Evolutionary conservation across 805 yeast species (phyloP).

Genomic region (Candida pini): DNA sequence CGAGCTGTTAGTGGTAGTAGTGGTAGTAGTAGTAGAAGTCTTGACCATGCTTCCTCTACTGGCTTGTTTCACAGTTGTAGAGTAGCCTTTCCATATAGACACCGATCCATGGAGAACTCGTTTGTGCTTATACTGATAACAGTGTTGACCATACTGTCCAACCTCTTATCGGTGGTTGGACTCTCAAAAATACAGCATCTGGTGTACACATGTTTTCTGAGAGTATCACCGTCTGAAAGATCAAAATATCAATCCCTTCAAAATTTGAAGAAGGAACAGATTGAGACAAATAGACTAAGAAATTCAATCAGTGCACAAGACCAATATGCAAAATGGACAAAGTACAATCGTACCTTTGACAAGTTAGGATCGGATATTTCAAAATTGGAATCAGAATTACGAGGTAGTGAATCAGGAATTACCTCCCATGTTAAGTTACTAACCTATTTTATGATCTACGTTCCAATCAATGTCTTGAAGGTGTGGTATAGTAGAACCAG

Average conservation of each 20-base stretch:
- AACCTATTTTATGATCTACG: conserved; percentile 36
- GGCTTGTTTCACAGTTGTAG: no score
- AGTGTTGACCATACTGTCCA: conserved; percentile 32
- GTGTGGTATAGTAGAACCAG: conserved; percentile 48
- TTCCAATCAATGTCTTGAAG: conserved; percentile 45
- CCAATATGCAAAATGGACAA: conserved; percentile 94
- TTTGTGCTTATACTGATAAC: conserved; percentile 32
- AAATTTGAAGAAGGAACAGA: conserved; percentile 38
- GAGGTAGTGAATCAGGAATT: conserved; percentile 31
- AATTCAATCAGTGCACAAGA: conserved; percentile 77
- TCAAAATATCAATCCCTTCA: conserved; percentile 27
- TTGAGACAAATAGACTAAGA: conserved; percentile 45
- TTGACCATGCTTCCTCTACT: no score
- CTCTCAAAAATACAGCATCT: conserved; percentile 14
- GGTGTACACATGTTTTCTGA: conserved; percentile 10
- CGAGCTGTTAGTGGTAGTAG: no score
- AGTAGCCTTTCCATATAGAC: no score
- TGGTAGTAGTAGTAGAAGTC: no score
- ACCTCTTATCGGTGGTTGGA: conserved; percentile 34
- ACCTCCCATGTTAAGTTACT: conserved; percentile 28
- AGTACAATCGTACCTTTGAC: conserved; percentile 69
- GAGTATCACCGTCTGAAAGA: conserved; percentile 18
- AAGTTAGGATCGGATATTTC: conserved; percentile 49
- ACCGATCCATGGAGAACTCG: conserved; percentile 16
- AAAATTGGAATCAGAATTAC: conserved; percentile 33